Evolutionary conservation across 805 yeast species (phyloP).

Genomic region (Lachancea quebecensis): DNA sequence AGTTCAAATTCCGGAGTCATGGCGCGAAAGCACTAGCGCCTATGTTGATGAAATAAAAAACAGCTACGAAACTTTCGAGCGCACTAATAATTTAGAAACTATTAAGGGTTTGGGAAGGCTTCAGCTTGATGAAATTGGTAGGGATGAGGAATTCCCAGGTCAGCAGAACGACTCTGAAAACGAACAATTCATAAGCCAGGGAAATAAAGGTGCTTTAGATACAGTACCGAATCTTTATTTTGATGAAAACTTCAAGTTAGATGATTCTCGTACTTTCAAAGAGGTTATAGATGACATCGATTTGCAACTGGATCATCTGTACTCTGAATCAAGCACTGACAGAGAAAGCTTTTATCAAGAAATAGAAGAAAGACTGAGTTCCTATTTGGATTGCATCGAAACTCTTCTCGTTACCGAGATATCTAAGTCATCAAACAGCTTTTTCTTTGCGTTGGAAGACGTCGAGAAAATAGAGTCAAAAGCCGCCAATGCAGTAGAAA

Average conservation of each 20-base stretch:
- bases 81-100: conserved; percentile 37
- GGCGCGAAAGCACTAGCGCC: conserved; percentile 36
- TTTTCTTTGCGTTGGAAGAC: conserved; percentile 78
- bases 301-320: conserved; percentile 31
- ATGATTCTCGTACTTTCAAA: conserved; percentile 80
- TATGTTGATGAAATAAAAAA: conserved; percentile 40
- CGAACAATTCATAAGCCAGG: conserved; percentile 12
- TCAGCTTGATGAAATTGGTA: conserved; percentile 13
- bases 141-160: conserved; percentile 4
- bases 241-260: conserved; percentile 64
- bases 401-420: conserved; percentile 74
- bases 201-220: conserved; percentile 13
- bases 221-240: conserved; percentile 64
- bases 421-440: conserved; percentile 74
- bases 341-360: conserved; percentile 45
- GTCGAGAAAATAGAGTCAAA: conserved; percentile 55
- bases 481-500: conserved; percentile 44
- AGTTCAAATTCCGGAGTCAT: conserved; percentile 36
- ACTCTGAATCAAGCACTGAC: conserved; percentile 24
- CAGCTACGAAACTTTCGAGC: conserved; percentile 41
- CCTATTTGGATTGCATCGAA: conserved; percentile 81
- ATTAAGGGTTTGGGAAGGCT: conserved; percentile 30
- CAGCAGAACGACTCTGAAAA: background rate
- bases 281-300: conserved; percentile 59
- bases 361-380: conserved; percentile 71